phyloP scores from a whole-genome alignment of 108 stramenopile genomes.

The Stephanodiscus minutulus region DNA sequence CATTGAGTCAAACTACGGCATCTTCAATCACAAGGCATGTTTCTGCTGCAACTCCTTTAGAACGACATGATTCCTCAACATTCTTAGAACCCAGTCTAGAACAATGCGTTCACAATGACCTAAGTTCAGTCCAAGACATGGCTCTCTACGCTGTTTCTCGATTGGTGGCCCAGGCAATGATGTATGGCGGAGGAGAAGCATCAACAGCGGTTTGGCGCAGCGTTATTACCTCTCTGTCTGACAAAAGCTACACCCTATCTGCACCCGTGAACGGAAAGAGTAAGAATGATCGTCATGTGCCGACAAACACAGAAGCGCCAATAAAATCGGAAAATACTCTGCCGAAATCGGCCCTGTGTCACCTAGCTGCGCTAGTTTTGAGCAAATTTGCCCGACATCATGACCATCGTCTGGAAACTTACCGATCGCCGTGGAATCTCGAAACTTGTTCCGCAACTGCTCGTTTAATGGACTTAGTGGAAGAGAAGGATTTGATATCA shows the following conservation, averaged over 20 bases:
- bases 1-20: background rate
- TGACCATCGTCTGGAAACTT: slow-evolving; percentile 59
- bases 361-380: slow-evolving; percentile 69
- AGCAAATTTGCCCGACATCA: slow-evolving; percentile 62
- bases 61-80: background rate
- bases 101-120: slow-evolving; percentile 24
- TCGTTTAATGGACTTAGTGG: slow-evolving; percentile 68
- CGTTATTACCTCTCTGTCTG: slow-evolving; percentile 50
- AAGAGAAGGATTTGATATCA: slow-evolving; percentile 75
- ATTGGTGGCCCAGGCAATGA: slow-evolving; percentile 77
- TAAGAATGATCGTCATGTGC: background rate
- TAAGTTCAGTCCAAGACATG: slow-evolving; percentile 66
- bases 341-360: slow-evolving; percentile 59
- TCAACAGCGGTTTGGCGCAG: slow-evolving; percentile 72
- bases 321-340: slow-evolving; percentile 1
- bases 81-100: slow-evolving; percentile 9
- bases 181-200: slow-evolving; percentile 76
- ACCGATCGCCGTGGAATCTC: slow-evolving; percentile 58
- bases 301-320: background rate
- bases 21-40: background rate
- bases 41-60: background rate
- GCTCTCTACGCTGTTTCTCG: slow-evolving; percentile 63
- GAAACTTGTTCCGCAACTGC: slow-evolving; percentile 74
- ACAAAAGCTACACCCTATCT: slow-evolving; percentile 10
- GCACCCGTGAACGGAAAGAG: slow-evolving; percentile 3